Conservation (phyloP, 1,284 basidiomycete genomes). For the Naganishia sp. region DNA sequence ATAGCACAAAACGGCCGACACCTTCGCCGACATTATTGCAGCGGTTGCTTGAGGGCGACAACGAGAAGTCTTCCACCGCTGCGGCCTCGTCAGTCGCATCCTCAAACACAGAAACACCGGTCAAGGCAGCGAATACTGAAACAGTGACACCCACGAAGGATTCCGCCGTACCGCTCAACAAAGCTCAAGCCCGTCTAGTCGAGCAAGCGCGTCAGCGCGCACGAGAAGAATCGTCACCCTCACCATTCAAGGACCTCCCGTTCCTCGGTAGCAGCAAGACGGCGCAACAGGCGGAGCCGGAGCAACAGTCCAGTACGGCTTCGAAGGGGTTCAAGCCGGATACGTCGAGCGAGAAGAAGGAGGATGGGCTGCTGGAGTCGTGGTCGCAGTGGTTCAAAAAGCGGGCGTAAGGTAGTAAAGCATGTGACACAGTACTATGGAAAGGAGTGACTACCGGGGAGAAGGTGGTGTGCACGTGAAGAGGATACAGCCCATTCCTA, state of each 20-base stretch:
- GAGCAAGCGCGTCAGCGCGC: slow-evolving; percentile 7
- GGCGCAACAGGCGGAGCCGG: not conserved
- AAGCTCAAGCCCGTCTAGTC: slow-evolving; percentile 13
- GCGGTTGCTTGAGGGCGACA: not conserved
- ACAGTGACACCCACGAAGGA: not conserved
- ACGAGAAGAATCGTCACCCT: not conserved
- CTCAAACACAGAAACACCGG: not conserved
- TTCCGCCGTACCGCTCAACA: not conserved
- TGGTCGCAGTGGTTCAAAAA: slow-evolving; percentile 1
- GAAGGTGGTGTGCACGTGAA: too few relatives aligned
- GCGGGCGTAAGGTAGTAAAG: too few relatives aligned
- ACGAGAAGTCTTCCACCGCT: not conserved
- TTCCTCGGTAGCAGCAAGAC: not conserved
- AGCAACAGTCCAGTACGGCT: not conserved
- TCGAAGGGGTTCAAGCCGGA: slow-evolving; percentile 2
- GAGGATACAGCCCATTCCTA: too few relatives aligned
- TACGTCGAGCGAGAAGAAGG: not conserved
- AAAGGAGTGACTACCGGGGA: too few relatives aligned
- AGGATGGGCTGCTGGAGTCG: not conserved
- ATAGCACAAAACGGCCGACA: not conserved
- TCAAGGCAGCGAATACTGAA: not conserved
- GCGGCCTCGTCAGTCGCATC: not conserved
- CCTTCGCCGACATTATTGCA: slow-evolving; percentile 12
- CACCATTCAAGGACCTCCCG: not conserved
- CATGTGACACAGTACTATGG: too few relatives aligned